These are phyloP conservation scores for Erythrobasidium hasegawianum DNA, from an alignment of 1,284 basidiomycete genomes.

Conservation along the genomic window DNA sequence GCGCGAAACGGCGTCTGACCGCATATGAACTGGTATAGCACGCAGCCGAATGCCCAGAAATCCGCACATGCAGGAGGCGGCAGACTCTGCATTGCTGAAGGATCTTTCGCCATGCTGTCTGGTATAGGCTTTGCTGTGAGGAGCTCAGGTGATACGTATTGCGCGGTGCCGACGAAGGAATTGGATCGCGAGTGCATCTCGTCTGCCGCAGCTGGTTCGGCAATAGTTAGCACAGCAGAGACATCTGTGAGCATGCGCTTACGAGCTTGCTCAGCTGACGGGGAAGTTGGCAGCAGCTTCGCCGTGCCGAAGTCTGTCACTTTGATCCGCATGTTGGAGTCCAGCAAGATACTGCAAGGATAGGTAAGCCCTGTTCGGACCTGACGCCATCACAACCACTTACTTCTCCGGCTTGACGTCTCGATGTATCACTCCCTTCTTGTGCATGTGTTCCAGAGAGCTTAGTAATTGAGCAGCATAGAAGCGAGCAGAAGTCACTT, in stretches of 20 bases:
- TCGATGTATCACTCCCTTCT: conserved; percentile 79
- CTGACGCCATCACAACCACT: conserved; percentile 18
- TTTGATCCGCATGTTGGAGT: conserved; percentile 78
- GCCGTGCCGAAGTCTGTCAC: conserved; percentile 97
- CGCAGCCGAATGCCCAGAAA: conserved; percentile 59
- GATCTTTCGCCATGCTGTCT: not conserved
- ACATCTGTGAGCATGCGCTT: not conserved
- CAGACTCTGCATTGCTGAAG: conserved; percentile 1
- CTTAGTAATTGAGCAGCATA: conserved; percentile 85
- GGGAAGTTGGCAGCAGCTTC: conserved; percentile 57
- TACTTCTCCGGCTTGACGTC: conserved; percentile 88
- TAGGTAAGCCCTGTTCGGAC: not conserved
- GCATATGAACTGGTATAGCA: conserved; percentile 56
- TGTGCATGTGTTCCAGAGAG: conserved; percentile 83
- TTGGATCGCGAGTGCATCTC: conserved; percentile 53
- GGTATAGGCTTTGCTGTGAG: conserved; percentile 59
- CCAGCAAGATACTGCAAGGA: conserved; percentile 64
- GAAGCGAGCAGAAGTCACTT: conserved; percentile 66
- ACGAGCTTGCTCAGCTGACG: conserved; percentile 5
- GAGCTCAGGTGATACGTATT: conserved; percentile 92
- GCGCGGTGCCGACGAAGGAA: conserved; percentile 93
- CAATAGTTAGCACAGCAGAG: not conserved
- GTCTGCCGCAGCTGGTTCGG: conserved; percentile 42
- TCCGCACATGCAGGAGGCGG: conserved; percentile 48
- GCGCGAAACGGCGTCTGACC: conserved; percentile 57